phyloP scores from a whole-genome alignment of 176 grass and related monocot species.

The Ensete glaucum region DNA sequence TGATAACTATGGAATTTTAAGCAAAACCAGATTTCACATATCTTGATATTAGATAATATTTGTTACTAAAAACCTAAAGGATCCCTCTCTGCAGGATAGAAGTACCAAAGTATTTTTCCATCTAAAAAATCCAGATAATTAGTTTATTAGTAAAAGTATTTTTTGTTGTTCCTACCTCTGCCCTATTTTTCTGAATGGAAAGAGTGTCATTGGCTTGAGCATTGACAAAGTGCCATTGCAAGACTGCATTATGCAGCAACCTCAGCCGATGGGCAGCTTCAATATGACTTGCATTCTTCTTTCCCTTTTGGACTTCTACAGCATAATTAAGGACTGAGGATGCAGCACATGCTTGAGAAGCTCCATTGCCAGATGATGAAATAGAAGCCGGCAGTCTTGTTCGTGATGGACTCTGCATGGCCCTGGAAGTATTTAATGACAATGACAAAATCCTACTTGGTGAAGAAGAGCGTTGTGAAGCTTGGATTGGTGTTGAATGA shows the following conservation, averaged over 20 bases:
- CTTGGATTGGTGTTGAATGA: conserved; percentile 44
- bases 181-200: conserved; percentile 64
- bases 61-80: background rate
- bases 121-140: background rate
- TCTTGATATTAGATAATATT: background rate
- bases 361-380: conserved; percentile 50
- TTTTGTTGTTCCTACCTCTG: conserved; percentile 51
- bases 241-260: conserved; percentile 64
- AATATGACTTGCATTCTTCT: conserved; percentile 51
- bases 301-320: conserved; percentile 61
- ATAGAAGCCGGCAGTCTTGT: conserved; percentile 70
- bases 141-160: background rate
- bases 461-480: conserved; percentile 45
- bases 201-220: conserved; percentile 56
- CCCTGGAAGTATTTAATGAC: background rate
- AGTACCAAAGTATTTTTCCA: background rate
- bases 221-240: conserved; percentile 93
- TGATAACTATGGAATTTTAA: background rate
- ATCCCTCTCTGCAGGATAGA: background rate
- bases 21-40: background rate
- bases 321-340: conserved; percentile 54
- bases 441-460: background rate
- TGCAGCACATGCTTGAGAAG: conserved; percentile 20
- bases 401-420: background rate
- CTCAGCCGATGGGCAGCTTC: conserved; percentile 82